These are phyloP conservation scores for Cutaneotrichosporon daszewskae DNA, from an alignment of 1,284 basidiomycete species.

Conservation along the genomic window DNA sequence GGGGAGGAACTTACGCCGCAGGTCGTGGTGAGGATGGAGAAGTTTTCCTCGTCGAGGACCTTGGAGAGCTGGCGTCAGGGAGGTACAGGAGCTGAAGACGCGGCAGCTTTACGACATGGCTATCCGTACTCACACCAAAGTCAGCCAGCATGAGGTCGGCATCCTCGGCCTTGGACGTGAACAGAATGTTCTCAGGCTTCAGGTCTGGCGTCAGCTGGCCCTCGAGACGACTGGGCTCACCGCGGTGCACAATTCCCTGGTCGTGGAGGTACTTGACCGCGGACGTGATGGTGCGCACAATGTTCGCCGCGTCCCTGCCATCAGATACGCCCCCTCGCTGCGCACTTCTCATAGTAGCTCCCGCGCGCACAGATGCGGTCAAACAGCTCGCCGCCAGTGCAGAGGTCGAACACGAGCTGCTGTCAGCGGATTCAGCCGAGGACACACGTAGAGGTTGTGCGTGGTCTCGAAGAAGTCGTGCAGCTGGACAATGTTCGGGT, in stretches of 20 bases:
- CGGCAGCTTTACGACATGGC: too few species aligned
- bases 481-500: conserved; percentile 80
- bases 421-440: background rate
- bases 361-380: conserved; percentile 97
- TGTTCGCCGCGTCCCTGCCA: conserved; percentile 75
- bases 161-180: conserved; percentile 81
- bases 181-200: conserved; percentile 95
- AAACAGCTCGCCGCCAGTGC: conserved; percentile 95
- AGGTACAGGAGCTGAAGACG: too few species aligned
- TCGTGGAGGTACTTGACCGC: conserved; percentile 90
- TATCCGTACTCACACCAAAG: conserved; percentile 81
- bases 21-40: conserved; percentile 84
- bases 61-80: conserved; percentile 47
- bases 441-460: conserved; percentile 71
- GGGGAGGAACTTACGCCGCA: conserved; percentile 58
- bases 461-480: conserved; percentile 98
- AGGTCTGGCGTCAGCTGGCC: conserved; percentile 56
- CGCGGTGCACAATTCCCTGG: conserved; percentile 91
- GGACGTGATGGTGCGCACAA: conserved; percentile 78
- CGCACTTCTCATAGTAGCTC: conserved; percentile 85
- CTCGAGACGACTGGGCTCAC: conserved; percentile 44
- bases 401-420: conserved; percentile 84
- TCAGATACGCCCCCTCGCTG: background rate
- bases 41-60: conserved; percentile 84
- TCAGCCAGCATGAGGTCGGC: conserved; percentile 96